A percentile compares a stretch with the other conserved stretches of the same genome.
Conservation (phyloP, 1,139 yeast species). For the Blastobotrys petasosporus region DNA sequence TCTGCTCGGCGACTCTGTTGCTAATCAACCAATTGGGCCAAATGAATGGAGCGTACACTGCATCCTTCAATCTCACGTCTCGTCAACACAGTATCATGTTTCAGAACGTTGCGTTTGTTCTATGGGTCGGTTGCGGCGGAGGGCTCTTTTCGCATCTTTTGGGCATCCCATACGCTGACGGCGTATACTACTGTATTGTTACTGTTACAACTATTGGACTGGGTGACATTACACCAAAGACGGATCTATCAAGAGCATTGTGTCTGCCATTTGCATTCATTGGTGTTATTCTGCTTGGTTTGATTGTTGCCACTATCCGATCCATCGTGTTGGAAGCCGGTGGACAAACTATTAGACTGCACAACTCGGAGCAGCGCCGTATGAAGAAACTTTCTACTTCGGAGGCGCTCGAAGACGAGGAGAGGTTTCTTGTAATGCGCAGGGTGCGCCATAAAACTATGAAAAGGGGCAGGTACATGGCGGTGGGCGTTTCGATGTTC, state of each 20-base stretch:
- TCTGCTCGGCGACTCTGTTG: slow-evolving; percentile 48
- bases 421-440: slow-evolving; percentile 48
- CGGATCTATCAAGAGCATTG: slow-evolving; percentile 50
- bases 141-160: slow-evolving; percentile 45
- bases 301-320: slow-evolving; percentile 63
- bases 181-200: slow-evolving; percentile 64
- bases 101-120: slow-evolving; percentile 56
- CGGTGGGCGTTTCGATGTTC: slow-evolving; percentile 40
- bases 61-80: slow-evolving; percentile 57
- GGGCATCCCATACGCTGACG: slow-evolving; percentile 48
- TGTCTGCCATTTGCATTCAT: slow-evolving; percentile 56
- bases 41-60: slow-evolving; percentile 52
- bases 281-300: slow-evolving; percentile 68
- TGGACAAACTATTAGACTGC: slow-evolving; percentile 44
- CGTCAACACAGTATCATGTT: slow-evolving; percentile 68
- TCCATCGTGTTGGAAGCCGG: slow-evolving; percentile 55
- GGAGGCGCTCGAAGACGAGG: slow-evolving; percentile 24
- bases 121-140: slow-evolving; percentile 70
- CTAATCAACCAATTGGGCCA: slow-evolving; percentile 58
- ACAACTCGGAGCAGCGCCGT: slow-evolving; percentile 22
- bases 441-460: slow-evolving; percentile 40
- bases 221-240: slow-evolving; percentile 60
- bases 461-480: slow-evolving; percentile 28
- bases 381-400: slow-evolving; percentile 5
- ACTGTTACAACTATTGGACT: slow-evolving; percentile 73